Percentiles rank a stretch among this genome's conserved stretches.
These are phyloP conservation scores for Alternaria incomplexa DNA, from an alignment of 2,329 filamentous ascomycete genomes.

Conservation along the genomic window DNA sequence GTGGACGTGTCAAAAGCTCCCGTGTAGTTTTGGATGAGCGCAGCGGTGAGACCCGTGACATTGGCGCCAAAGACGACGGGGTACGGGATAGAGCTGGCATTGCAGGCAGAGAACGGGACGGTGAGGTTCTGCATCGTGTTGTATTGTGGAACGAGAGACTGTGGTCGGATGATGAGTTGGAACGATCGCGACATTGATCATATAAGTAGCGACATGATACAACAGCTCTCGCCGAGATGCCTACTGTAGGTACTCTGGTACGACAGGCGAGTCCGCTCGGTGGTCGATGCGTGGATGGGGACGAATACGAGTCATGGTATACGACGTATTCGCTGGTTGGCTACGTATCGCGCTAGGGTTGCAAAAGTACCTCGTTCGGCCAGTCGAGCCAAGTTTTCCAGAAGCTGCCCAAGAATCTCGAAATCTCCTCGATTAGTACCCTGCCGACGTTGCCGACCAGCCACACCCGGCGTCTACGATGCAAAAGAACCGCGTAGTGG, in stretches of 20 bases:
- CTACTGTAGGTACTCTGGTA: background rate
- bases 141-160: background rate
- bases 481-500: slow-evolving; percentile 28
- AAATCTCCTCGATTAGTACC: slow-evolving; percentile 22
- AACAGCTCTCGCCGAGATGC: background rate
- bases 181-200: background rate
- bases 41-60: slow-evolving; percentile 17
- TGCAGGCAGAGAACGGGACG: slow-evolving; percentile 2
- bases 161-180: background rate
- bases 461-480: slow-evolving; percentile 22
- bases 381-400: slow-evolving; percentile 29
- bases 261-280: background rate
- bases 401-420: slow-evolving; percentile 19
- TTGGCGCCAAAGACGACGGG: slow-evolving; percentile 16
- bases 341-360: background rate
- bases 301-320: background rate
- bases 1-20: slow-evolving; percentile 12
- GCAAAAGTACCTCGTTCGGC: slow-evolving; percentile 21
- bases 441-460: slow-evolving; percentile 18
- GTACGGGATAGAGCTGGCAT: slow-evolving; percentile 7
- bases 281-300: background rate
- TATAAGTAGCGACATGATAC: background rate
- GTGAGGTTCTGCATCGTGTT: background rate
- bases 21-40: slow-evolving; percentile 18
- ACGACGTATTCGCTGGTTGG: background rate